Conservation (phyloP, 345 rosid genomes). For the Citrus medica region DNA sequence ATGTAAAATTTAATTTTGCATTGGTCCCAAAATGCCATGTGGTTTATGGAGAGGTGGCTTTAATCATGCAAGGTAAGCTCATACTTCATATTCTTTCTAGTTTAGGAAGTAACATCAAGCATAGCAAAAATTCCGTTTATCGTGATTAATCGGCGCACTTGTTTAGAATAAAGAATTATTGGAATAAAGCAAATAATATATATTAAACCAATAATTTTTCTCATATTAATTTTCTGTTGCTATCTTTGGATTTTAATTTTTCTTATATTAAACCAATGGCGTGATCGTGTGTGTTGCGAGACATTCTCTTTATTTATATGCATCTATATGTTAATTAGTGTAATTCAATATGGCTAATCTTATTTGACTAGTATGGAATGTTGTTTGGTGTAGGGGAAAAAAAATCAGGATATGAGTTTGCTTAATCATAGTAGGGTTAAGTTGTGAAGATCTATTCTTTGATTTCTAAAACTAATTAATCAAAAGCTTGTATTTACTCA, state of each 20-base stretch:
- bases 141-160: background rate
- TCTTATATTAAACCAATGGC: background rate
- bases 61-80: background rate
- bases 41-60: background rate
- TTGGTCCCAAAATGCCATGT: background rate
- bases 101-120: background rate
- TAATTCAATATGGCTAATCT: background rate
- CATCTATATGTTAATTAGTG: background rate
- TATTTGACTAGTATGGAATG: background rate
- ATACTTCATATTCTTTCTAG: conserved; percentile 1
- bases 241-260: background rate
- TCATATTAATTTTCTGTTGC: background rate
- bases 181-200: too few relatives aligned
- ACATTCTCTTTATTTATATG: too few relatives aligned
- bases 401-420: too few relatives aligned
- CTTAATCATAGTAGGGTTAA: too few relatives aligned
- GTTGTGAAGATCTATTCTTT: too few relatives aligned
- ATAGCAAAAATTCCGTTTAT: background rate
- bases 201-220: background rate
- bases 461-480: too few relatives aligned
- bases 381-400: background rate
- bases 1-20: background rate
- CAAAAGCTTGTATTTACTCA: too few relatives aligned
- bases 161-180: too few relatives aligned
- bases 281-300: background rate